These are phyloP conservation scores for Vinca minor DNA, from an alignment of 257 asterid species.

Conservation along the genomic window DNA sequence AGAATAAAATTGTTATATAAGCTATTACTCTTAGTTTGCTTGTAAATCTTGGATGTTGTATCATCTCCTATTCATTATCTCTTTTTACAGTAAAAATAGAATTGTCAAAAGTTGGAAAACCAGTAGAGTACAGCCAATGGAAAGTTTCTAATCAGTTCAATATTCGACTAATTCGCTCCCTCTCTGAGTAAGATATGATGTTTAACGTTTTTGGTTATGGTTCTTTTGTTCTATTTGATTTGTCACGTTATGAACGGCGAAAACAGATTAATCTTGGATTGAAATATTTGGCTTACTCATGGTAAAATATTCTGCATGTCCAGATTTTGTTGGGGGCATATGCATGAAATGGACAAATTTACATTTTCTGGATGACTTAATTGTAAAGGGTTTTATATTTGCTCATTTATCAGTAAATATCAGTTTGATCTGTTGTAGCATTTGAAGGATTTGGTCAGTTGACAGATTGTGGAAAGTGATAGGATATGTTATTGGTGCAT, in stretches of 20 bases:
- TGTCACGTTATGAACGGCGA: background rate
- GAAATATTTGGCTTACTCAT: no score
- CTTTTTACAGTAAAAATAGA: background rate
- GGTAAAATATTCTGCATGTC: no score
- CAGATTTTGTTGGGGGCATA: no score
- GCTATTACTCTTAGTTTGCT: background rate
- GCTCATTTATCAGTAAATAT: background rate
- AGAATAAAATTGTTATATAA: no score
- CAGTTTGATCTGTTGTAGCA: background rate
- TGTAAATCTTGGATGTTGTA: slow-evolving; percentile 13
- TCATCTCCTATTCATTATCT: background rate
- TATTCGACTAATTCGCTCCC: background rate
- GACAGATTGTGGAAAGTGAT: background rate
- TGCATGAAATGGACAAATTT: no score
- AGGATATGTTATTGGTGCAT: background rate
- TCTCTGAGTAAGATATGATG: background rate
- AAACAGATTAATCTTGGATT: background rate
- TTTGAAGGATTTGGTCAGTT: background rate
- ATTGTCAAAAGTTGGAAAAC: background rate
- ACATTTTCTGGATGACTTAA: background rate
- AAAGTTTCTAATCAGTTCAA: background rate
- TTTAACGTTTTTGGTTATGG: background rate
- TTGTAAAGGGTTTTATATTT: background rate
- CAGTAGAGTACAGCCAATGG: background rate
- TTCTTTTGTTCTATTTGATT: no score